Evolutionary conservation across 1,139 yeast species (phyloP).

Genomic region (Ogataea hybrid): DNA sequence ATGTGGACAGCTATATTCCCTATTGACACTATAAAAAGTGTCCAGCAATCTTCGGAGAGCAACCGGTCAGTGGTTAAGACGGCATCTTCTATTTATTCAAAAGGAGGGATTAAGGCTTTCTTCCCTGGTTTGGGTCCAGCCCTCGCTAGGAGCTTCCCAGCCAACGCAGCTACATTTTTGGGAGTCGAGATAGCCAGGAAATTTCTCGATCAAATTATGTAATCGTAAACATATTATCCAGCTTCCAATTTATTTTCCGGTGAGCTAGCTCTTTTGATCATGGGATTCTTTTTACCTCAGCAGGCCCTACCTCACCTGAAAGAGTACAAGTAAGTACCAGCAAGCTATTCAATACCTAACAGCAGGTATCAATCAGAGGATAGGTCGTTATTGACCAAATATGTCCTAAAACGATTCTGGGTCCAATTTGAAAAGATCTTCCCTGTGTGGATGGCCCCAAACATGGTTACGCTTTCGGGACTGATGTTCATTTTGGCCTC

Average conservation of each 20-base stretch:
- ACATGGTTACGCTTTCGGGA: conserved; percentile 79
- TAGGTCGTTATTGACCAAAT: conserved; percentile 72
- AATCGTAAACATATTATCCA: conserved; percentile 1
- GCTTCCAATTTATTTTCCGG: background rate
- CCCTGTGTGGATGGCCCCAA: conserved; percentile 88
- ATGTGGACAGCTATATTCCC: conserved; percentile 99
- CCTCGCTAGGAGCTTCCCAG: conserved; percentile 91
- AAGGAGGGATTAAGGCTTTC: conserved; percentile 86
- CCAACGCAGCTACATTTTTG: conserved; percentile 95
- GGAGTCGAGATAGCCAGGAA: conserved; percentile 91
- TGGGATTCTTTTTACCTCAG: conserved; percentile 31
- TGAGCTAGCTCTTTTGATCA: conserved; percentile 4
- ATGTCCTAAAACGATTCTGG: conserved; percentile 80
- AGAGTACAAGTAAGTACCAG: conserved; percentile 30
- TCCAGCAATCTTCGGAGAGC: conserved; percentile 66
- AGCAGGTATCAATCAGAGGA: conserved; percentile 66
- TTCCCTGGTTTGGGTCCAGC: conserved; percentile 99
- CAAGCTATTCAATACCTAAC: conserved; percentile 5
- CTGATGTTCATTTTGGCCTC: conserved; percentile 67
- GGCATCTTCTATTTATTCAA: conserved; percentile 55
- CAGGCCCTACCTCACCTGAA: conserved; percentile 26
- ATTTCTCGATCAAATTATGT: conserved; percentile 32
- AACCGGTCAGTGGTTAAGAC: conserved; percentile 63
- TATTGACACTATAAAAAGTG: conserved; percentile 89
- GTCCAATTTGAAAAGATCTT: conserved; percentile 65